Evolutionary conservation across 78 protist genomes (phyloP).

Genomic region (Guillardia theta): DNA sequence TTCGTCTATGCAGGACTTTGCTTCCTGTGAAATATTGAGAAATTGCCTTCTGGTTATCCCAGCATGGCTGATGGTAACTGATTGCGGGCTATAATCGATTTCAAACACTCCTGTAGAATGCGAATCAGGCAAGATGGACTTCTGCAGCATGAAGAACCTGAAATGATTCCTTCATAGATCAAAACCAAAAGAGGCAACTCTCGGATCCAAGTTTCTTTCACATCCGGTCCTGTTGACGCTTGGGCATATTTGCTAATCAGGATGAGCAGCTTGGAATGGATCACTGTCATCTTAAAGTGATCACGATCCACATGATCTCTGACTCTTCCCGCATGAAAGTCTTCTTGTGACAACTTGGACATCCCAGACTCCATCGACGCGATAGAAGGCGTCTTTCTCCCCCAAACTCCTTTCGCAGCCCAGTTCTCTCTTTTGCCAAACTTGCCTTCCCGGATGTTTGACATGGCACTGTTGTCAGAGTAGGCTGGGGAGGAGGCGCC

Average conservation of each 20-base stretch:
- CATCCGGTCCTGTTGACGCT: background rate
- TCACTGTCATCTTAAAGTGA: background rate
- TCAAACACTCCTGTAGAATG: slow-evolving; percentile 13
- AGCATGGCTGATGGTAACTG: background rate
- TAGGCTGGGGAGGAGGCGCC: too few species aligned
- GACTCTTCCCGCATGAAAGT: too few species aligned
- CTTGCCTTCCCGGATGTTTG: too few species aligned
- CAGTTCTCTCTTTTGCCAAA: too few species aligned
- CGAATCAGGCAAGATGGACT: background rate
- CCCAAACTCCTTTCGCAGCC: too few species aligned
- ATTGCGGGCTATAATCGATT: slow-evolving; percentile 29
- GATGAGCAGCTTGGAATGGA: background rate
- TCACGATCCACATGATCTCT: too few species aligned
- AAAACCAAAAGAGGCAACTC: slow-evolving; percentile 21
- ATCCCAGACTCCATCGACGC: too few species aligned
- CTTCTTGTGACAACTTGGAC: too few species aligned
- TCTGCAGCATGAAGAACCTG: background rate
- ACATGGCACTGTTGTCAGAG: too few species aligned
- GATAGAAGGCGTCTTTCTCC: too few species aligned
- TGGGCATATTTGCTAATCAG: slow-evolving; percentile 34
- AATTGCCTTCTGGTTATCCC: background rate
- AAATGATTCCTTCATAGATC: slow-evolving; percentile 36
- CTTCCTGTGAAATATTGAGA: slow-evolving; percentile 52
- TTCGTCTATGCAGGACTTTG: background rate
- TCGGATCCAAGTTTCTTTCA: slow-evolving; percentile 37